Evolutionary conservation across 805 yeast genomes (phyloP).

Genomic region (Saturnispora diversa): DNA sequence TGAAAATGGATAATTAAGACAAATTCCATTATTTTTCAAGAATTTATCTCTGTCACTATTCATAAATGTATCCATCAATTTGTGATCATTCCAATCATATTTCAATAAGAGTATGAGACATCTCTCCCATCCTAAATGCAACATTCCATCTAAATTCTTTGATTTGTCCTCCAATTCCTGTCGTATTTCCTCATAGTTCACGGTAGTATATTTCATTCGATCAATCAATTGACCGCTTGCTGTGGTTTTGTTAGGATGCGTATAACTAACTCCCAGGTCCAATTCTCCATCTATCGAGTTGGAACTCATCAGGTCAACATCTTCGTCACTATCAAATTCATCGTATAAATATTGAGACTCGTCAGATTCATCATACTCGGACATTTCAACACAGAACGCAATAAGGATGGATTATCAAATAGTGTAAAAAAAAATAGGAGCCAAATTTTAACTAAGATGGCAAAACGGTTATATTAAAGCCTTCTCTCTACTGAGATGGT

Average conservation of each 20-base stretch:
- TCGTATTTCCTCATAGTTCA: conserved; percentile 28
- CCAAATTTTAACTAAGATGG: no score
- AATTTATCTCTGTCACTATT: conserved; percentile 31
- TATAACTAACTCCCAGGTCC: conserved; percentile 12
- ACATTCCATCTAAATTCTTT: conserved; percentile 28
- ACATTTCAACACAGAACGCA: no score
- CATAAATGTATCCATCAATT: conserved; percentile 45
- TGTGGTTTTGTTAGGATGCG: conserved; percentile 18
- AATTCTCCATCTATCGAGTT: conserved; percentile 12
- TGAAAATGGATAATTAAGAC: conserved; percentile 26
- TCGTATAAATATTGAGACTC: no score
- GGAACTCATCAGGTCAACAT: conserved; percentile 15
- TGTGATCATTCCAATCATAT: conserved; percentile 54
- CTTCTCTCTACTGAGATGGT: neutral
- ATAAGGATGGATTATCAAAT: no score
- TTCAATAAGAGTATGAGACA: conserved; percentile 39
- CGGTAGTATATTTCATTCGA: conserved; percentile 24
- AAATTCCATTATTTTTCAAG: conserved; percentile 25
- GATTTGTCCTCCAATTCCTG: conserved; percentile 24
- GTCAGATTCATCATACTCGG: conserved; percentile 1
- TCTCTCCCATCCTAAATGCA: conserved; percentile 33
- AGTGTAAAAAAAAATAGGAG: no score
- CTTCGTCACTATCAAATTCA: conserved; percentile 23
- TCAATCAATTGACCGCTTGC: conserved; percentile 20
- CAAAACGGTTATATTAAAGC: no score